Evolutionary conservation across 2,329 filamentous ascomycete genomes (phyloP), one percentile per base, ranked within the genome.

Genomic region (Arthrobotrys musiformis): DNA sequence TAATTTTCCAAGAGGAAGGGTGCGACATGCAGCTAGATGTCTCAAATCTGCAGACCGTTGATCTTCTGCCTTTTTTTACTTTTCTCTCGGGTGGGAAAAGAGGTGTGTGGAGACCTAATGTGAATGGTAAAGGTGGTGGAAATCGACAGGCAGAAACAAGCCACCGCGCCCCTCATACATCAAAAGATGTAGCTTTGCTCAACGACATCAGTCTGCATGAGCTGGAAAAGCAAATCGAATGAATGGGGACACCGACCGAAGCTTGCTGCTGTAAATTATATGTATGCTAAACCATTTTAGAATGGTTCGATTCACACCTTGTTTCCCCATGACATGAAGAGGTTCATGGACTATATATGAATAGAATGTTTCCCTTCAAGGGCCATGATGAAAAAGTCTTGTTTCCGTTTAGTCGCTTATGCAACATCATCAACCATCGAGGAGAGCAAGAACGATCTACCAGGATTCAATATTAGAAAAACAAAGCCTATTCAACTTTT

Each of bases 21-120:
- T 76, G 72, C 64, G 72, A 76, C 72, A 69, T 64, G 70, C 52
- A 74, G 44, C 60, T 61, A 11, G 44, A 48, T 75, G 72, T 76
- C 72, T 76, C 69, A 58, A 35, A 40, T 50, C 7, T 48, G 56
- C 64, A 68, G 40, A 42, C 11, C 40, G 64, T 63, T 63, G 64
- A 76, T 76, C 72, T 58, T 22, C 50, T 58, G 9, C 54, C 30
- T 26, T 40, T 37, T 13, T 37, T 35, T 28, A 13, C 17, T 35
- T n/a, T 56, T 63, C 52, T 56, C 15, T n/a, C n/a, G 13, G 2
- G 7, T 17, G 28, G 37, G 17, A 46, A 40, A 68, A 61, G 28
- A 64, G 48, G 40, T 37, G 33, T 15, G 64, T 69, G 58, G 56
- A 60, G 70, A 63, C 52, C 52, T 58, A 13, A 40, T 58, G 6